These are phyloP conservation scores for Fusarium beomiforme DNA, from an alignment of 2,329 filamentous ascomycete species.

Conservation along the genomic window DNA sequence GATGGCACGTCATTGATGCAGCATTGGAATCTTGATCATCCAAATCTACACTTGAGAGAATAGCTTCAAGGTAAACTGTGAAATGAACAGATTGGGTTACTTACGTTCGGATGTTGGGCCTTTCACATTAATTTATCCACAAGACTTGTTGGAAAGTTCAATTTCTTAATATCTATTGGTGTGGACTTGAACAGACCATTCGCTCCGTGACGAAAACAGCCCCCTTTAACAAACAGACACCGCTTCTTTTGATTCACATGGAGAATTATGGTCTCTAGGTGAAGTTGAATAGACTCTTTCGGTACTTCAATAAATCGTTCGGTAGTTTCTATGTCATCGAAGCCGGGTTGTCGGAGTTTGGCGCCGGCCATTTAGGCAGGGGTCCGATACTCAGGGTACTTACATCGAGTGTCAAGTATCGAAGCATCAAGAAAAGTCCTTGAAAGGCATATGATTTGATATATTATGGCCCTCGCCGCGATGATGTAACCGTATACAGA, in stretches of 20 bases:
- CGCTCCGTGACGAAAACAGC: not conserved
- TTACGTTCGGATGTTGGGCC: no score
- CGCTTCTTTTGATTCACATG: no score
- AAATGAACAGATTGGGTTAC: not conserved
- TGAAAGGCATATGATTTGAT: not conserved
- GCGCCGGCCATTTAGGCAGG: no score
- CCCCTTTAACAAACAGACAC: no score
- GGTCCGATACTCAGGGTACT: no score
- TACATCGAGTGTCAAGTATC: accelerated
- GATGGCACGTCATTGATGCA: not conserved
- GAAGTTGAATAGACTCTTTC: not conserved
- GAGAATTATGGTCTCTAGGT: not conserved
- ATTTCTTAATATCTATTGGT: not conserved
- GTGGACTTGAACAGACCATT: not conserved
- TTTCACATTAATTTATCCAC: not conserved
- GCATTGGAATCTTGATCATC: not conserved
- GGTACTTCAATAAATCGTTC: not conserved
- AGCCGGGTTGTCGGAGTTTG: not conserved
- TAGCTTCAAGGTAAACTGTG: no score
- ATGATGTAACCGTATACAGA: not conserved
- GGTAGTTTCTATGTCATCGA: not conserved
- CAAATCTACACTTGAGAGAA: accelerated
- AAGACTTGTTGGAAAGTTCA: not conserved
- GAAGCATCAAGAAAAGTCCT: not conserved
- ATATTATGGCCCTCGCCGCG: not conserved